These are phyloP conservation scores for Westerdykella aurantiaca DNA, from an alignment of 2,329 filamentous ascomycete species.

Conservation along the genomic window DNA sequence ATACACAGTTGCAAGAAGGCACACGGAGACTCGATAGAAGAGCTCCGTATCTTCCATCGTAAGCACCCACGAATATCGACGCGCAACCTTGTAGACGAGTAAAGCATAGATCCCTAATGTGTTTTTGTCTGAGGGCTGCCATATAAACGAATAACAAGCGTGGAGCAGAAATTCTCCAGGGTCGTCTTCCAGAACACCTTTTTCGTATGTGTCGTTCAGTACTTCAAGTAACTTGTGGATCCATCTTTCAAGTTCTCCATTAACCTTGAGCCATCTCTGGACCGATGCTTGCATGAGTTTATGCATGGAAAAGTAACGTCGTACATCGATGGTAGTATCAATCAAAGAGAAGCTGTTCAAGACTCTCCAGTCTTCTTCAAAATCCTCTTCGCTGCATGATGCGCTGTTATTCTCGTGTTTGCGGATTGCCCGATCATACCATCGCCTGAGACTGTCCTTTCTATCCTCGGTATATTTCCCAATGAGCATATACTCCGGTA, in stretches of 20 bases:
- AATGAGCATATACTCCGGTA: conserved; percentile 18
- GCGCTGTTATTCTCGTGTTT: not conserved
- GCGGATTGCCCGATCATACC: not conserved
- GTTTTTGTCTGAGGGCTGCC: not conserved
- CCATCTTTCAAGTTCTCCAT: conserved; percentile 22
- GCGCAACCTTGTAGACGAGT: not conserved
- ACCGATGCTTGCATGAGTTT: conserved; percentile 15
- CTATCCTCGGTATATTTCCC: conserved; percentile 3
- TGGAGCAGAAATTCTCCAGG: not conserved
- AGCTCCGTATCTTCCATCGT: too few species aligned
- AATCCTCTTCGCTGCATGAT: conserved; percentile 2
- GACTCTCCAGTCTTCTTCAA: conserved; percentile 15
- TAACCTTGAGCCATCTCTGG: conserved; percentile 14
- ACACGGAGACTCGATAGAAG: too few species aligned
- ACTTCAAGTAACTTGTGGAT: conserved; percentile 10
- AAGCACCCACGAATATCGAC: too few species aligned
- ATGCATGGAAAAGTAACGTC: conserved; percentile 14
- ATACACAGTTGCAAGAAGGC: too few species aligned
- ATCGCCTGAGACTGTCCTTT: not conserved
- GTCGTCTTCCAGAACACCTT: not conserved
- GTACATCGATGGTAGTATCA: conserved; percentile 3
- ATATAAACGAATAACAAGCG: not conserved
- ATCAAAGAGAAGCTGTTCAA: conserved; percentile 13
- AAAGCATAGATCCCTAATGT: not conserved
- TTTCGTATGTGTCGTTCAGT: not conserved